Percentiles rank a stretch among this genome's conserved stretches.
phyloP scores from a whole-genome alignment of 805 yeast species.

The Kuraishia floccosa region DNA sequence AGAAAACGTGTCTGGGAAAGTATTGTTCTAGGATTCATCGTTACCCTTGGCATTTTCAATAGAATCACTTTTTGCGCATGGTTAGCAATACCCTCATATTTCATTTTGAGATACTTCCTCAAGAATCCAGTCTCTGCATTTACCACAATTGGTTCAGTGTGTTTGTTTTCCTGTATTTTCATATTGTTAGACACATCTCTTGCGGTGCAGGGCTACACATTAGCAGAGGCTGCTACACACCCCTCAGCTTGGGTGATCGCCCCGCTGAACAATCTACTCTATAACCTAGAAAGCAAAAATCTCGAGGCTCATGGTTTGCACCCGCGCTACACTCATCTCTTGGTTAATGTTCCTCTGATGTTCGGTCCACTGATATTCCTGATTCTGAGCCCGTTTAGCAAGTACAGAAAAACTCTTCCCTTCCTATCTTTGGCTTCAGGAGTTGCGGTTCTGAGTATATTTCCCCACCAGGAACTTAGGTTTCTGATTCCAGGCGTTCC shows the following conservation, averaged over 20 bases:
- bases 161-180: no score
- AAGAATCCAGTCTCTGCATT: no score
- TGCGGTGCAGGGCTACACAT: no score
- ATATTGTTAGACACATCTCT: no score
- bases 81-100: conserved; percentile 56
- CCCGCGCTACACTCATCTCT: conserved; percentile 59
- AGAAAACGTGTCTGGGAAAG: no score
- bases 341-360: conserved; percentile 69
- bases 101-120: no score
- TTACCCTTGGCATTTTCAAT: conserved; percentile 69
- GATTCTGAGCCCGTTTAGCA: conserved; percentile 26
- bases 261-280: conserved; percentile 66
- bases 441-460: conserved; percentile 43
- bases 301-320: conserved; percentile 77
- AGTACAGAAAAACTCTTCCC: conserved; percentile 39
- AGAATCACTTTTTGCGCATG: conserved; percentile 77
- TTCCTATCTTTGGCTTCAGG: conserved; percentile 56
- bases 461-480: conserved; percentile 93
- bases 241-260: conserved; percentile 29
- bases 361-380: conserved; percentile 63
- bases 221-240: no score
- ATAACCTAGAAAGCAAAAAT: conserved; percentile 52
- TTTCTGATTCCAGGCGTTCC: conserved; percentile 78
- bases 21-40: conserved; percentile 30
- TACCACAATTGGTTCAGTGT: no score